Evolutionary conservation across 2,329 filamentous ascomycete species (phyloP).

Genomic region (Ophiocordyceps camponoti-floridani): DNA sequence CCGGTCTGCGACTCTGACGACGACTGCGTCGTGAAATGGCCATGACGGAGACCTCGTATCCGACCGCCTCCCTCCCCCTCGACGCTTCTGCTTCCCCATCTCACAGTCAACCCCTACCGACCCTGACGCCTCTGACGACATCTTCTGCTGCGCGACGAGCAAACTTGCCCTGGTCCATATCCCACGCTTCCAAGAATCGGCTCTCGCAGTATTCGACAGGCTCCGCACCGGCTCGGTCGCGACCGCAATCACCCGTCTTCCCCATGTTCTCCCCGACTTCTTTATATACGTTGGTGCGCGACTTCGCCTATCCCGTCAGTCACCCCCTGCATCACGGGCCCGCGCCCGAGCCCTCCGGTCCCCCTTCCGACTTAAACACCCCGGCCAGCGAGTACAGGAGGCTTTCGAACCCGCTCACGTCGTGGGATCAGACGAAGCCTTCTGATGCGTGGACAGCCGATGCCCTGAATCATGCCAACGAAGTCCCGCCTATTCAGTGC

Average conservation of each 20-base stretch:
- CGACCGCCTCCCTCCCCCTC: constrained; percentile 33
- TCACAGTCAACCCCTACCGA: constrained; percentile 32
- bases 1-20: background rate
- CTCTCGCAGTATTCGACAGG: constrained; percentile 68
- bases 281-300: constrained; percentile 75
- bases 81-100: constrained; percentile 21
- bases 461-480: constrained; percentile 42
- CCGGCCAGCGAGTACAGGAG: constrained; percentile 64
- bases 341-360: constrained; percentile 51
- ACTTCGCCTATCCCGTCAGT: constrained; percentile 75
- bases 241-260: constrained; percentile 66
- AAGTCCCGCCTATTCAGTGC: constrained; percentile 68
- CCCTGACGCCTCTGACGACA: constrained; percentile 38
- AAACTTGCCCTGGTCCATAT: constrained; percentile 45
- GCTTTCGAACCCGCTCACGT: constrained; percentile 63
- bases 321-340: constrained; percentile 91
- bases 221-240: constrained; percentile 52
- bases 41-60: constrained; percentile 38
- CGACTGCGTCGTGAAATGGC: constrained; percentile 15
- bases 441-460: constrained; percentile 39
- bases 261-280: constrained; percentile 73
- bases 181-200: constrained; percentile 63
- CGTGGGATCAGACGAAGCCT: constrained; percentile 52
- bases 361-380: constrained; percentile 67
- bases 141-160: constrained; percentile 40